Evolutionary conservation across 2,329 filamentous ascomycete species (phyloP), one percentile per base, ranked within the genome.

Genomic region (Pyrenochaeta sp.): DNA sequence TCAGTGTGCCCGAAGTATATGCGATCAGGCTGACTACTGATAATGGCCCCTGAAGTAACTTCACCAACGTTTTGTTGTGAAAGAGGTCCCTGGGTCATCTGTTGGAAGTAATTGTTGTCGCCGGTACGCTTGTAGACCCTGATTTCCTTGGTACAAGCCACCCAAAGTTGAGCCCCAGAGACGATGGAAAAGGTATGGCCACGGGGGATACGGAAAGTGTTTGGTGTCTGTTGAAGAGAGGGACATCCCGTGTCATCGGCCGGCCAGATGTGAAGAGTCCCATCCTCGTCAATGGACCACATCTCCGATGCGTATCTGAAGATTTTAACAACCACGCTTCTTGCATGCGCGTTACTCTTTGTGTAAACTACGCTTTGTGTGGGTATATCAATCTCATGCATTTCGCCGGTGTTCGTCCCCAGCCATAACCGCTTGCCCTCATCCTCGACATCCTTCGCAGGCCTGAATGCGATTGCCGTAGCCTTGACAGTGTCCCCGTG

Each of bases 1-100:
- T 99, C 95, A 12, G 86, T 88, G 74, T 99, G 95, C 1, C 95
- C 95, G 66, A 99, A 90, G 76, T 93, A 97, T 1, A 96, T 89
- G 61, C 90, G 88, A 54, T 91, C 91, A 0, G 90, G 88, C 45
- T 93, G 87, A 25, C 89, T 88, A 50, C 86, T 89, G 32, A 96
- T 83, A 52, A 89, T 84, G 2, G 93, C 87, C 5, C 93, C 94
- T 0, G 92, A 92, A 1, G 92, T 96, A 13, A 99, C 88, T 61
- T 98, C 94, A 13, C 93, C 93, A 9, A 91, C 89, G 54, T 88
- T 88, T 15, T 90, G 86, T 50, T 91, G 87, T 13, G 84, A 80
- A 0, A 98, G 77, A 1, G 93, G 90, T 40, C 88, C 84, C 55
- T 90, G 84, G 19, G 93, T 82, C 1, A 95, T 86, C 71, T 93